These are phyloP conservation scores for Lachnellula hyalina DNA, from an alignment of 2,329 filamentous ascomycete genomes.

Conservation along the genomic window DNA sequence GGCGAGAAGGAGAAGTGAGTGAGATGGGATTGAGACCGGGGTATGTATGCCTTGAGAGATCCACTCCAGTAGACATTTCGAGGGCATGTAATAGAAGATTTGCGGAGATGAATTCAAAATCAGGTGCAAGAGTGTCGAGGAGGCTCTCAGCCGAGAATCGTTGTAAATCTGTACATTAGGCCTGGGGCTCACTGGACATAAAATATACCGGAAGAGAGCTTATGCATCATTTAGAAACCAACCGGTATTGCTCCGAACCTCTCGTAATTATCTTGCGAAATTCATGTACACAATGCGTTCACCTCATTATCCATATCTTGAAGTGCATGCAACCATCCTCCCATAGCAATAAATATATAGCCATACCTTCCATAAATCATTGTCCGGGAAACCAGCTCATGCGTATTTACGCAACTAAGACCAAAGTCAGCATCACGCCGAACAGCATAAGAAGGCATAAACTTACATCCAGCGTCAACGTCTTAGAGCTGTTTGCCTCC, in stretches of 20 bases:
- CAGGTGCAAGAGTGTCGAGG: not conserved
- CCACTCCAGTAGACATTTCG: no score
- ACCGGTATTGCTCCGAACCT: not conserved
- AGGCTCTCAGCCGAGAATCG: not conserved
- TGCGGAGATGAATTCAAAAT: not conserved
- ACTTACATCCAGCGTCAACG: conserved; percentile 92
- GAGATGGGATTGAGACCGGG: not conserved
- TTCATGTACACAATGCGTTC: not conserved
- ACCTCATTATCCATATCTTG: not conserved
- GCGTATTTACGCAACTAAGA: conserved; percentile 26
- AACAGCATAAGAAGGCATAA: not conserved
- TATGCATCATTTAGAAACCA: not conserved
- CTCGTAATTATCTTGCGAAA: not conserved
- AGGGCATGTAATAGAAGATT: no score
- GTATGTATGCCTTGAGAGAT: not conserved
- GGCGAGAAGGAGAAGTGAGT: not conserved
- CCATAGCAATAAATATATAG: conserved; percentile 2
- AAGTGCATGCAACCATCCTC: not conserved
- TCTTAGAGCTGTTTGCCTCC: conserved; percentile 84
- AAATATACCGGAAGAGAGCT: not conserved
- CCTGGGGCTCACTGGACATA: not conserved
- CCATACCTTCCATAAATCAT: not conserved
- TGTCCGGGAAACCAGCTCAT: conserved; percentile 5
- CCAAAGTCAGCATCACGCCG: conserved; percentile 10
- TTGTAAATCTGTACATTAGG: not conserved